These are phyloP conservation scores for Cryptococcus hybrid DNA, from an alignment of 1,284 basidiomycete genomes.

Conservation along the genomic window DNA sequence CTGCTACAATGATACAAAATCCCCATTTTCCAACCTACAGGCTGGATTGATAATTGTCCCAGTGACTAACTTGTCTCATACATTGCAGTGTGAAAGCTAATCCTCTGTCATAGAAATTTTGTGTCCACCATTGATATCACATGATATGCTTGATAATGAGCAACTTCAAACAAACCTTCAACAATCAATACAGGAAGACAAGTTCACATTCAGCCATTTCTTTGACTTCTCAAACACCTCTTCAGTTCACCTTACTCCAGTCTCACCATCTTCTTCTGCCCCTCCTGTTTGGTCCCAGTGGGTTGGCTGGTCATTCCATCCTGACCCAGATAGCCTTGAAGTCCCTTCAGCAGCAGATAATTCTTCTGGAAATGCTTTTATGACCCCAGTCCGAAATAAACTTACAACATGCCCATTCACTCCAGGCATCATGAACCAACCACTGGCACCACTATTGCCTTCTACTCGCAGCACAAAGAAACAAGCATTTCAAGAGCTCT, in stretches of 20 bases:
- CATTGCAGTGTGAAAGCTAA: no score
- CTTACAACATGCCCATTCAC: no score
- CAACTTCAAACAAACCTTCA: no score
- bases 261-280: background rate
- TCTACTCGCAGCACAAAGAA: background rate
- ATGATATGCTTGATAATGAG: no score
- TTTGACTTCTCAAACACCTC: conserved; percentile 1
- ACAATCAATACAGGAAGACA: background rate
- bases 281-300: conserved; percentile 1
- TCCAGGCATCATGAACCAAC: no score
- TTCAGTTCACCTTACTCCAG: no score
- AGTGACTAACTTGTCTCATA: background rate
- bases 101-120: no score
- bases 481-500: conserved; percentile 9
- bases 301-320: conserved; percentile 16
- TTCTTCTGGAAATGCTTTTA: background rate
- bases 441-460: no score
- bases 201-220: conserved; percentile 10
- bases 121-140: no score
- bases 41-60: background rate
- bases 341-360: background rate
- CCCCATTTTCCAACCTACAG: background rate
- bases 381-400: background rate
- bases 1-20: background rate
- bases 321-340: background rate